These are phyloP conservation scores for Fusarium xyrophilum DNA, from an alignment of 2,329 filamentous ascomycete species.

Conservation along the genomic window DNA sequence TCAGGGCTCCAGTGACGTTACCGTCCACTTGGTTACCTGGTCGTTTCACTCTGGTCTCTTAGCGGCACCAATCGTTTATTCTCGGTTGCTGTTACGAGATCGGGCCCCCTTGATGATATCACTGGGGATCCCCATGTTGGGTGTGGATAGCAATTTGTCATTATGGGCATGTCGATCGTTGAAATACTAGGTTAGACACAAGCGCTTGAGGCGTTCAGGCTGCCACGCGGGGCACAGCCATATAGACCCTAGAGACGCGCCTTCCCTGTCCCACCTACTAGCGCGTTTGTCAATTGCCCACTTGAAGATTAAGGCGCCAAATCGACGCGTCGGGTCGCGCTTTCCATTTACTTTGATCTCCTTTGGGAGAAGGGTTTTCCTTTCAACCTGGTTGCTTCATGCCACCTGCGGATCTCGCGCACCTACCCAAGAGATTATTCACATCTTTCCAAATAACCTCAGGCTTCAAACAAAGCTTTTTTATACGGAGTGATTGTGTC, in stretches of 20 bases:
- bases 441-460: not conserved
- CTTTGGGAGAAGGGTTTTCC: constrained; percentile 25
- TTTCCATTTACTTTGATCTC: constrained; percentile 17
- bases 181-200: constrained; percentile 31
- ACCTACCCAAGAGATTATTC: constrained; percentile 9
- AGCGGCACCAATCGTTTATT: constrained; percentile 10
- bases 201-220: constrained; percentile 13
- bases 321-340: constrained; percentile 46
- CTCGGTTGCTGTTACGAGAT: constrained; percentile 14
- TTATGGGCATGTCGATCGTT: constrained; percentile 27
- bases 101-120: constrained; percentile 27
- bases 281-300: constrained; percentile 31
- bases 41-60: constrained; percentile 4
- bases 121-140: constrained; percentile 34
- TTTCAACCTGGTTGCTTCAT: constrained; percentile 26
- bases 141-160: constrained; percentile 25
- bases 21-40: not conserved
- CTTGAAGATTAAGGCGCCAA: constrained; percentile 39
- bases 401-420: constrained; percentile 23
- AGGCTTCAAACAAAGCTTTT: not conserved
- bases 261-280: not conserved
- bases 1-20: constrained; percentile 34
- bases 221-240: constrained; percentile 25
- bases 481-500: constrained; percentile 2
- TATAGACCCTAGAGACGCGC: constrained; percentile 11